Conservation (phyloP, 169 alveolate genomes). For the Babesia ovata region DNA sequence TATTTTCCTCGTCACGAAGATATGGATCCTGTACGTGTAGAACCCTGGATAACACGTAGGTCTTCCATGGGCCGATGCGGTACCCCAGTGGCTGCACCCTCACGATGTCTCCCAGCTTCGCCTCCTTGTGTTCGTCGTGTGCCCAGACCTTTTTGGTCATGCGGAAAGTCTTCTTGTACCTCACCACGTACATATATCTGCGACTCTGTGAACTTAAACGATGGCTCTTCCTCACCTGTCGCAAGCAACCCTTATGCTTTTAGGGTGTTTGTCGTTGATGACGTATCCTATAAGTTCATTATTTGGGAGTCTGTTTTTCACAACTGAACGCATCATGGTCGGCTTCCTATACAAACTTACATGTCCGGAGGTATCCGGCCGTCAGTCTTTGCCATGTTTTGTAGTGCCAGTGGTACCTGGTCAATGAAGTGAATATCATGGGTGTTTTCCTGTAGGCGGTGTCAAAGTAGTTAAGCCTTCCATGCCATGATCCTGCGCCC, state of each 20-base stretch:
- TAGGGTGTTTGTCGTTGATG: conserved; percentile 90
- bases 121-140: conserved; percentile 85
- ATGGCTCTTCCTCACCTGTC: conserved; percentile 70
- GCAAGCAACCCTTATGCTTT: conserved; percentile 87
- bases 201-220: not conserved
- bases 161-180: conserved; percentile 87
- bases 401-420: conserved; percentile 84
- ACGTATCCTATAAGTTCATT: conserved; percentile 89
- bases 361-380: conserved; percentile 87
- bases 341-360: conserved; percentile 55
- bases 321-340: conserved; percentile 54
- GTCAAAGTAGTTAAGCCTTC: not conserved
- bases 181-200: conserved; percentile 88
- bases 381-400: conserved; percentile 88
- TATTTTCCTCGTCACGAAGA: not conserved
- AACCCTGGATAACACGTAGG: conserved; percentile 74
- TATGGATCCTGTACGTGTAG: conserved; percentile 70
- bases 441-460: conserved; percentile 1
- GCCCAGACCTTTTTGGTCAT: conserved; percentile 89
- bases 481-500: too few relatives aligned
- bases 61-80: conserved; percentile 82
- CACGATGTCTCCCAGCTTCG: conserved; percentile 87
- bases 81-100: conserved; percentile 91
- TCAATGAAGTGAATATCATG: conserved; percentile 58
- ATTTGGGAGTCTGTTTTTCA: conserved; percentile 83